These are phyloP conservation scores for Discostella pseudostelligera DNA, from an alignment of 108 stramenopile genomes.

Conservation along the genomic window DNA sequence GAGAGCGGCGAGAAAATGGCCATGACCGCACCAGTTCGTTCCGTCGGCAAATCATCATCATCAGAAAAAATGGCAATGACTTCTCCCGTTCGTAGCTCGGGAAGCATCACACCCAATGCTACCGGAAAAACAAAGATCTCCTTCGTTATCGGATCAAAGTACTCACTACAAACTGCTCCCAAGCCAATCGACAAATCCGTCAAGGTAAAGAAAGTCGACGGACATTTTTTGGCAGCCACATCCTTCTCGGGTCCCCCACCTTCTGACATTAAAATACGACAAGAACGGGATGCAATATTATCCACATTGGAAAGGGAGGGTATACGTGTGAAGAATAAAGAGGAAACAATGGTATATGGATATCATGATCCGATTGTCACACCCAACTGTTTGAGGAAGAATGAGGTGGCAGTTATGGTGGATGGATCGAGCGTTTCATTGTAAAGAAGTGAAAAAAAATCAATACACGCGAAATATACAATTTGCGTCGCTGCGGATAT, in stretches of 20 bases:
- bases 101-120: slow-evolving; percentile 9
- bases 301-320: slow-evolving; percentile 43
- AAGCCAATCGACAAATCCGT: slow-evolving; percentile 52
- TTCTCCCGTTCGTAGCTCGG: slow-evolving; percentile 50
- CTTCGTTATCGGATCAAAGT: slow-evolving; percentile 66
- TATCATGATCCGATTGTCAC: slow-evolving; percentile 75
- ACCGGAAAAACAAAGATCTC: slow-evolving; percentile 50
- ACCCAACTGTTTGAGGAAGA: slow-evolving; percentile 59
- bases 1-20: slow-evolving; percentile 55
- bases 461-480: too few relatives aligned
- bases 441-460: too few relatives aligned
- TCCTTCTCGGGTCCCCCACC: slow-evolving; percentile 65
- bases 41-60: slow-evolving; percentile 14
- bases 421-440: slow-evolving; percentile 40
- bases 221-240: slow-evolving; percentile 55
- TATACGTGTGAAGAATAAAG: slow-evolving; percentile 26
- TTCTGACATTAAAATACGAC: slow-evolving; percentile 43
- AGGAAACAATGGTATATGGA: slow-evolving; percentile 62
- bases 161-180: slow-evolving; percentile 56
- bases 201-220: slow-evolving; percentile 39
- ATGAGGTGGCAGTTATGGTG: slow-evolving; percentile 61
- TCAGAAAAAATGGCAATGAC: slow-evolving; percentile 69
- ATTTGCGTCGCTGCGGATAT: too few relatives aligned
- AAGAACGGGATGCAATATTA: slow-evolving; percentile 38
- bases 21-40: slow-evolving; percentile 59